Evolutionary conservation across 495 filamentous ascomycete genomes (phyloP).

Genomic region (Penicillium lividum): DNA sequence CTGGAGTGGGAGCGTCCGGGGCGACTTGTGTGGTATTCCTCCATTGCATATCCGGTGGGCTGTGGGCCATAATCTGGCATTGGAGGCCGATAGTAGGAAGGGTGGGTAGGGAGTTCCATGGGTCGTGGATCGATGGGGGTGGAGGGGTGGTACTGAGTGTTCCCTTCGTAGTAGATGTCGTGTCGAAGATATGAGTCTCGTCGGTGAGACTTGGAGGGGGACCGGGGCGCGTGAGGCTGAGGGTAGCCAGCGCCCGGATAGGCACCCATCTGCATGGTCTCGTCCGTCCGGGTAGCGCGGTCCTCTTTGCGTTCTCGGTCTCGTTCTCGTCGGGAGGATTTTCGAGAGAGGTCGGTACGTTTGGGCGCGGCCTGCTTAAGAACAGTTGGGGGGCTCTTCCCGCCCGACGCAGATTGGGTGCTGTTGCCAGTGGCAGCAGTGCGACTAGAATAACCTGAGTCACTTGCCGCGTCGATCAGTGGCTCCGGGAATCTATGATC

Average conservation of each 20-base stretch:
- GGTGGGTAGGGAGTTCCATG: conserved; percentile 29
- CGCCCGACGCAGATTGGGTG: conserved; percentile 55
- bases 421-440: conserved; percentile 57
- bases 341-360: conserved; percentile 31
- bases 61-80: conserved; percentile 36
- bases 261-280: conserved; percentile 42
- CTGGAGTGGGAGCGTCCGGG: conserved; percentile 27
- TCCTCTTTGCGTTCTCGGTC: conserved; percentile 40
- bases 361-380: conserved; percentile 44
- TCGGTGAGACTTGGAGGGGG: conserved; percentile 38
- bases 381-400: conserved; percentile 40
- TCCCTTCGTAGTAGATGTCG: conserved; percentile 32
- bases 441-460: conserved; percentile 68
- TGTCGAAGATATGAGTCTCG: conserved; percentile 35
- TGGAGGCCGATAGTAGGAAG: conserved; percentile 29
- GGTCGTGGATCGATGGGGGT: conserved; percentile 35
- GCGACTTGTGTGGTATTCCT: conserved; percentile 31
- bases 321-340: conserved; percentile 39
- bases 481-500: conserved; percentile 37
- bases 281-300: conserved; percentile 34
- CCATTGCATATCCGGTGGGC: conserved; percentile 24
- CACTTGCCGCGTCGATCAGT: conserved; percentile 54
- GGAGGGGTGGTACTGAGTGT: conserved; percentile 32
- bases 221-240: conserved; percentile 31
- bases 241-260: conserved; percentile 33